These are phyloP conservation scores for Neonectria sp. DNA, from an alignment of 2,329 filamentous ascomycete species.

Conservation along the genomic window DNA sequence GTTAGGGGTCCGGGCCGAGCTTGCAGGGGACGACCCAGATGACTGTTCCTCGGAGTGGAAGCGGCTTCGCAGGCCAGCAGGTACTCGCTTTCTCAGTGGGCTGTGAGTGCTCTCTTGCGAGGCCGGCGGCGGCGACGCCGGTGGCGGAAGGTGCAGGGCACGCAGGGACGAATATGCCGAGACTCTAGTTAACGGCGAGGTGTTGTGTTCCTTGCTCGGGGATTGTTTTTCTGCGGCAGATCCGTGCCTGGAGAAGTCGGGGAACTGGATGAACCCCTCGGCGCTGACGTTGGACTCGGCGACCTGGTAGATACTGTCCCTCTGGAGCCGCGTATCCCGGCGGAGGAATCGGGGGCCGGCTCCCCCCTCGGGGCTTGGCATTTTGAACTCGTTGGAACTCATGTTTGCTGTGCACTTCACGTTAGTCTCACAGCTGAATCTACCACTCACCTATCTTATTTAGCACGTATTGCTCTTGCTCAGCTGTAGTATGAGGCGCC, in stretches of 20 bases:
- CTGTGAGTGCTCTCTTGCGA: neutral
- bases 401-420: neutral
- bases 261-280: neutral
- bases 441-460: neutral
- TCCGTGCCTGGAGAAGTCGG: neutral
- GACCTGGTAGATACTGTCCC: neutral
- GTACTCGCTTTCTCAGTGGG: neutral
- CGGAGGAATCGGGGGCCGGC: neutral
- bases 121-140: neutral
- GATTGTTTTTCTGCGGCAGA: neutral
- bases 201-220: neutral
- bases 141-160: neutral
- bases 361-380: neutral
- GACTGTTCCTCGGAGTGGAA: neutral
- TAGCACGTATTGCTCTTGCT: neutral
- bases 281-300: neutral
- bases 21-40: neutral
- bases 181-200: neutral
- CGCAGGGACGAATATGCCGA: neutral
- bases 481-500: neutral
- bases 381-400: neutral
- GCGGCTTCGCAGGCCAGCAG: neutral
- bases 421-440: neutral
- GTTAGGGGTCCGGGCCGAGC: slow-evolving; percentile 13
- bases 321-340: neutral